phyloP scores from a whole-genome alignment of 805 yeast species.

The Millerago galiae region DNA sequence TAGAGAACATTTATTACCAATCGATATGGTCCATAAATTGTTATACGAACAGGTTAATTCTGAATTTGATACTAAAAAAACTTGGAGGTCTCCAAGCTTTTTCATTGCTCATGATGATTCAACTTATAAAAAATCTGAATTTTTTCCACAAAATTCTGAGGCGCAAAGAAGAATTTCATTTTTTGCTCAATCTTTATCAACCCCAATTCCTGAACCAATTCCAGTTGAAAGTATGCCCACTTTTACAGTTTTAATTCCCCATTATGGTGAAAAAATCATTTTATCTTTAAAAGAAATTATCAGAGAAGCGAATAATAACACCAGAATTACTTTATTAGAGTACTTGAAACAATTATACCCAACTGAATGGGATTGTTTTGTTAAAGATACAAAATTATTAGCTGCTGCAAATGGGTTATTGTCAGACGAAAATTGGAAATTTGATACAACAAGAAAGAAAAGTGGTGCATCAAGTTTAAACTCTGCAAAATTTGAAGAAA shows the following conservation, averaged over 20 bases:
- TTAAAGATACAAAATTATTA: conserved; percentile 63
- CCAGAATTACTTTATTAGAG: conserved; percentile 76
- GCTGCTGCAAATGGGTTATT: conserved; percentile 46
- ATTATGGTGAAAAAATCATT: conserved; percentile 76
- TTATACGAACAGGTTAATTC: conserved; percentile 38
- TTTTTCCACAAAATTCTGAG: conserved; percentile 58
- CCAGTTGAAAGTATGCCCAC: conserved; percentile 70
- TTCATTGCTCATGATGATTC: conserved; percentile 82
- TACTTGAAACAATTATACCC: conserved; percentile 69
- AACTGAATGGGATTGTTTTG: conserved; percentile 77
- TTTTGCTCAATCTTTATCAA: conserved; percentile 84
- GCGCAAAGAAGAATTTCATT: conserved; percentile 80
- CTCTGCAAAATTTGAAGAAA: neutral
- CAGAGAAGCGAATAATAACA: conserved; percentile 52
- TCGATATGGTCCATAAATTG: conserved; percentile 64
- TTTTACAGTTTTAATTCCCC: conserved; percentile 83
- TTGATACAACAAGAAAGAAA: conserved; percentile 15
- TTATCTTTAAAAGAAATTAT: conserved; percentile 73
- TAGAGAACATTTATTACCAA: conserved; percentile 68
- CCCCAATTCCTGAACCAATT: conserved; percentile 72
- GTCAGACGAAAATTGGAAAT: conserved; percentile 12
- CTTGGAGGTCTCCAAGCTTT: conserved; percentile 65
- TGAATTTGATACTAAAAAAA: conserved; percentile 31
- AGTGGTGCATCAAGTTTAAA: neutral
- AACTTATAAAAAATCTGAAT: conserved; percentile 51